Percentiles rank a stretch among this genome's conserved stretches.
These are phyloP conservation scores for Skeletonema grethae DNA, from an alignment of 108 stramenopile genomes.

Conservation along the genomic window DNA sequence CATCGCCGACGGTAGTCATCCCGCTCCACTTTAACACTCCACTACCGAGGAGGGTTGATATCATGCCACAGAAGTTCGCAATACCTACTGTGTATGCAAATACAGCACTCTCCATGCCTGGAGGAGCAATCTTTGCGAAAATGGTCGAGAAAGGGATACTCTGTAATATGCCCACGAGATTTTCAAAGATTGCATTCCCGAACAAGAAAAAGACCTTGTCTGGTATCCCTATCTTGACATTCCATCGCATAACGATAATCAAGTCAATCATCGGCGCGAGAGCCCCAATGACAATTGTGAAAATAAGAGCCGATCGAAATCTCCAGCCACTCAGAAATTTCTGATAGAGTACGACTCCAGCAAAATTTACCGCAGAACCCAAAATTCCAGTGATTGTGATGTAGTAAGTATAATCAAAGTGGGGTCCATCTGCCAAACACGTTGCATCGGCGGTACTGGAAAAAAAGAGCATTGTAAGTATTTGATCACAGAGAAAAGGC, in stretches of 20 bases:
- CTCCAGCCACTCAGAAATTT: slow-evolving; percentile 35
- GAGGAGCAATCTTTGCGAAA: slow-evolving; percentile 42
- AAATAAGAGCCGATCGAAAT: slow-evolving; percentile 42
- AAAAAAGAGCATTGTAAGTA: background rate
- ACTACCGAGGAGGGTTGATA: slow-evolving; percentile 41
- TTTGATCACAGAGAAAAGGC: slow-evolving; percentile 2
- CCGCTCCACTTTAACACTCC: slow-evolving; percentile 47
- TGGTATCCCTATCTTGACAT: slow-evolving; percentile 41
- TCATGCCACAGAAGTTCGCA: slow-evolving; percentile 44
- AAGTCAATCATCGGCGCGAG: slow-evolving; percentile 45
- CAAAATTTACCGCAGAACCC: slow-evolving; percentile 40
- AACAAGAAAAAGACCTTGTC: slow-evolving; percentile 49
- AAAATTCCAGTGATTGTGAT: slow-evolving; percentile 50
- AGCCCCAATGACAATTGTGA: slow-evolving; percentile 46
- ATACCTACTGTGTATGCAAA: slow-evolving; percentile 53
- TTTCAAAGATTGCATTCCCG: slow-evolving; percentile 48
- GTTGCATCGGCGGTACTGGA: background rate
- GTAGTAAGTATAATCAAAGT: slow-evolving; percentile 51
- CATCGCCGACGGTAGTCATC: slow-evolving; percentile 50
- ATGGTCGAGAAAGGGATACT: slow-evolving; percentile 32
- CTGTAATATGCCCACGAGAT: slow-evolving; percentile 27
- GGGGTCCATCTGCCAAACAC: slow-evolving; percentile 16
- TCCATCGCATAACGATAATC: slow-evolving; percentile 49
- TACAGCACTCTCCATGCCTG: slow-evolving; percentile 52
- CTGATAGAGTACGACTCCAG: slow-evolving; percentile 46